Percentiles rank a stretch among this genome's conserved stretches.
phyloP scores from a whole-genome alignment of 1,139 yeast species.

The Debaryomycetaceae sp. region DNA sequence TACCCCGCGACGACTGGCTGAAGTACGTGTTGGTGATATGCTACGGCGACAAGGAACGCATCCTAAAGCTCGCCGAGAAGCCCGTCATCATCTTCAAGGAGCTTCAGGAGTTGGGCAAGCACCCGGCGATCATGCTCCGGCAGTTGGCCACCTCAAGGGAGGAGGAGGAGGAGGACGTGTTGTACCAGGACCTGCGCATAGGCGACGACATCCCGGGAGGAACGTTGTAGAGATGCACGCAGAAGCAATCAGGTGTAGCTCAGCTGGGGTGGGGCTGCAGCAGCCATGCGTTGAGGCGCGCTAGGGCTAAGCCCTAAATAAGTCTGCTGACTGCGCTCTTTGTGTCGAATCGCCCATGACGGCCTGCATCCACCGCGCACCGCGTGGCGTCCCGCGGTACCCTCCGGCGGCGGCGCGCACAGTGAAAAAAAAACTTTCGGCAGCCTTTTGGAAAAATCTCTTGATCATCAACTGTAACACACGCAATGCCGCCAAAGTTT shows the following conservation, averaged over 20 bases:
- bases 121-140: conserved; percentile 90
- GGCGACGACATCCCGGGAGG: conserved; percentile 57
- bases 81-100: conserved; percentile 90
- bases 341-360: too few species aligned
- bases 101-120: conserved; percentile 78
- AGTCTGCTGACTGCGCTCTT: too few species aligned
- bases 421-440: conserved; percentile 1
- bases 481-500: conserved; percentile 88
- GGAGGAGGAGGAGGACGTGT: conserved; percentile 29
- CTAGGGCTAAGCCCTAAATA: too few species aligned
- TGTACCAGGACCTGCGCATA: conserved; percentile 40
- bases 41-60: conserved; percentile 86
- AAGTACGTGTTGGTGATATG: conserved; percentile 87
- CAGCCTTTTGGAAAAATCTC: conserved; percentile 1
- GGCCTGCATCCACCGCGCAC: too few species aligned
- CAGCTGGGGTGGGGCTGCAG: too few species aligned
- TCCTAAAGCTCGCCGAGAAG: conserved; percentile 77
- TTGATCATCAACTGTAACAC: conserved; percentile 5
- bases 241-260: not conserved
- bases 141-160: conserved; percentile 51
- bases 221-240: conserved; percentile 23
- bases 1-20: conserved; percentile 79
- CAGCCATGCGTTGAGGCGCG: too few species aligned
- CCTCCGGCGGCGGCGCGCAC: conserved; percentile 4
- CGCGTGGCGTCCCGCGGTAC: too few species aligned